Percentiles rank a stretch among this genome's conserved stretches.
phyloP scores from a whole-genome alignment of 2,329 filamentous ascomycete species.

The Cytospora schulzeri region DNA sequence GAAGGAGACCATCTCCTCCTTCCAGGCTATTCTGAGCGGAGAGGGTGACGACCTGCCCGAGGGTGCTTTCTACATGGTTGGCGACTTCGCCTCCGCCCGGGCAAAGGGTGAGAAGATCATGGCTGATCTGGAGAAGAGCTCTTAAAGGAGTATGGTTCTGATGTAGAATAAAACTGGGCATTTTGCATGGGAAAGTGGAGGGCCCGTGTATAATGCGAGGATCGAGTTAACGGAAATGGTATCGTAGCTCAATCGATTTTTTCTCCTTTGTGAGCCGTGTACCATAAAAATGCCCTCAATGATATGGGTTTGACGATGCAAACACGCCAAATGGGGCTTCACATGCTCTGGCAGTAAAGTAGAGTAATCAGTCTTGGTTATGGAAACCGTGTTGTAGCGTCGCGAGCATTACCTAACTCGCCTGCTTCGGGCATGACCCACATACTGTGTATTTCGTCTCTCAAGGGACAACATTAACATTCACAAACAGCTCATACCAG shows the following conservation, averaged over 20 bases:
- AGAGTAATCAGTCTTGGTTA: background rate
- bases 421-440: background rate
- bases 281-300: slow-evolving; percentile 45
- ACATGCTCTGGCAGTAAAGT: background rate
- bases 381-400: background rate
- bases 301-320: background rate
- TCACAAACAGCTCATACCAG: background rate
- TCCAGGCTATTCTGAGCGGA: slow-evolving; percentile 95
- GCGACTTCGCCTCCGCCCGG: slow-evolving; percentile 88
- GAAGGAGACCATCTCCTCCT: slow-evolving; percentile 96
- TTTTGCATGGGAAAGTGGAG: slow-evolving; percentile 36
- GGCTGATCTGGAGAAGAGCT: slow-evolving; percentile 77
- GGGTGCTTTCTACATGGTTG: slow-evolving; percentile 97
- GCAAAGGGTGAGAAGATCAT: slow-evolving; percentile 99
- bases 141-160: slow-evolving; percentile 40
- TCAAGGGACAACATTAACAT: background rate
- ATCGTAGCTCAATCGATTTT: slow-evolving; percentile 53
- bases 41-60: slow-evolving; percentile 96
- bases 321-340: background rate
- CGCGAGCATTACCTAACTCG: background rate
- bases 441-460: no score
- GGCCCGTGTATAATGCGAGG: slow-evolving; percentile 62
- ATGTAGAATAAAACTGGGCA: slow-evolving; percentile 36
- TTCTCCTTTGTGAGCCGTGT: slow-evolving; percentile 64
- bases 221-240: slow-evolving; percentile 51